Evolutionary conservation across 164 flowering plant genomes (phyloP).

Genomic region (Tinospora cordifolia): DNA sequence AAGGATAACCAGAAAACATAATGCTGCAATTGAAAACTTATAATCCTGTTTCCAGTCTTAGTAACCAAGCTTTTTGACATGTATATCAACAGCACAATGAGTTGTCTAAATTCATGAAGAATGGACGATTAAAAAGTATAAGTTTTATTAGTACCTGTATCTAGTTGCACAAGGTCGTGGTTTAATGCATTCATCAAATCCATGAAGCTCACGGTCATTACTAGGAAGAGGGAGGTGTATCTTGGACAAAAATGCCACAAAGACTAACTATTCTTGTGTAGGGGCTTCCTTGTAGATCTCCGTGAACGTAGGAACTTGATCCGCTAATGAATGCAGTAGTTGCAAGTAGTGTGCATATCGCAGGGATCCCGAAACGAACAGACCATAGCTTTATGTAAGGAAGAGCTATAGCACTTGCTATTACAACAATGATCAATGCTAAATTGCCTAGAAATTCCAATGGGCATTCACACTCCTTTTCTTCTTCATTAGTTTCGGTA

Average conservation of each 20-base stretch:
- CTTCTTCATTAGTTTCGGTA: not conserved
- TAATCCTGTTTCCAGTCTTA: no score
- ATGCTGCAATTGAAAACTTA: no score
- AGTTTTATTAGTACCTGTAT: conserved; percentile 20
- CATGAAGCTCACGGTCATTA: conserved; percentile 23
- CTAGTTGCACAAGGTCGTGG: conserved; percentile 16
- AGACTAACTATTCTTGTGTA: conserved; percentile 26
- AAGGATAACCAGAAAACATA: not conserved
- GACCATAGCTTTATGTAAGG: conserved; percentile 5
- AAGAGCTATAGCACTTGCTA: not conserved
- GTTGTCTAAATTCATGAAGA: no score
- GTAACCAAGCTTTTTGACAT: no score
- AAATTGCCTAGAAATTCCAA: not conserved
- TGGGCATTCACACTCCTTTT: not conserved
- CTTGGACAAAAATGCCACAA: conserved; percentile 28
- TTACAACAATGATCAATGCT: not conserved
- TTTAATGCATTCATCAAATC: not conserved
- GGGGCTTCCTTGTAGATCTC: conserved; percentile 24
- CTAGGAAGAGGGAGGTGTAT: conserved; percentile 13
- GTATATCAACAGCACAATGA: no score
- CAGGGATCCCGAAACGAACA: conserved; percentile 33
- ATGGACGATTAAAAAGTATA: not conserved
- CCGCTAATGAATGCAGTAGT: conserved; percentile 16
- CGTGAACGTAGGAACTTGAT: conserved; percentile 10
- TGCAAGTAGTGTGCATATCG: conserved; percentile 24